A percentile compares a stretch with the other conserved stretches of the same genome.
phyloP scores from a whole-genome alignment of 2,329 filamentous ascomycete species.

The Arthrobotrys megalospora region DNA sequence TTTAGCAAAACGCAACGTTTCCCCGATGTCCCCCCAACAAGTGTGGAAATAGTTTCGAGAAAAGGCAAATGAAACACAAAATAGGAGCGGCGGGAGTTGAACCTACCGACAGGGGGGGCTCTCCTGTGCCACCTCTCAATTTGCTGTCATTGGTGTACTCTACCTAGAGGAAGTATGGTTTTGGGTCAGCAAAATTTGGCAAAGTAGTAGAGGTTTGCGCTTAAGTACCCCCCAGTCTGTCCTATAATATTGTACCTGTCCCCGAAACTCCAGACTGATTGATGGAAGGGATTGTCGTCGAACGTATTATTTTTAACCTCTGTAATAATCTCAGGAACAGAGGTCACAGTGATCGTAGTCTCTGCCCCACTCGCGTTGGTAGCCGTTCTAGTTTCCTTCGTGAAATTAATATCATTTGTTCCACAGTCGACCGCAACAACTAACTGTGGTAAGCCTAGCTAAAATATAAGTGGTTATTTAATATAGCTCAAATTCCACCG shows the following conservation, averaged over 20 bases:
- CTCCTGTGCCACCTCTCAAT: background rate
- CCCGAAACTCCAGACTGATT: background rate
- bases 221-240: conserved; percentile 1
- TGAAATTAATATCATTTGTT: too few relatives aligned
- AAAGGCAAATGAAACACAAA: background rate
- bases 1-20: background rate
- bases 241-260: background rate
- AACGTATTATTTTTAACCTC: background rate
- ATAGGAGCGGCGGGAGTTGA: background rate
- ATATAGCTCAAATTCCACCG: too few relatives aligned
- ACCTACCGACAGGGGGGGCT: background rate
- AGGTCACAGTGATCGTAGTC: background rate
- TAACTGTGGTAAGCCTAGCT: too few relatives aligned
- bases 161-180: background rate
- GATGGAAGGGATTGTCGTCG: background rate
- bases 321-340: background rate
- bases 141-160: background rate
- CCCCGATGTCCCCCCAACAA: background rate
- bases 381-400: too few relatives aligned
- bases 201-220: background rate
- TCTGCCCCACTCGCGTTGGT: too few relatives aligned
- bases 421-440: too few relatives aligned
- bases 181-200: background rate
- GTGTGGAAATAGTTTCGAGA: background rate
- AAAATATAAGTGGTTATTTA: too few relatives aligned